These are phyloP conservation scores for Pythium vanterpoolii DNA, from an alignment of 352 stramenopile species.

Conservation along the genomic window DNA sequence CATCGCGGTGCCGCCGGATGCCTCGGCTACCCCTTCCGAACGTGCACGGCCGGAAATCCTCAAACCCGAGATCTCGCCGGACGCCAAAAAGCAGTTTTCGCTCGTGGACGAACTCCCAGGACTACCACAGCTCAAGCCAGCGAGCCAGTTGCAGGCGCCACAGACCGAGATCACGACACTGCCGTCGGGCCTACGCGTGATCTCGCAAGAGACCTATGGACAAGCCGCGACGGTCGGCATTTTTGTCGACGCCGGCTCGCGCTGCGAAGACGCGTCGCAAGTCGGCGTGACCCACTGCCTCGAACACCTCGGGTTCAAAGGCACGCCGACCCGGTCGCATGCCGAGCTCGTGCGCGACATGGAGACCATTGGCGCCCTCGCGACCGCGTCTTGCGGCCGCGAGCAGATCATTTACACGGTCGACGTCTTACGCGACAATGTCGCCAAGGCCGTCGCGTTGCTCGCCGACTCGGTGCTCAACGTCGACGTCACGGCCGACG, in stretches of 20 bases:
- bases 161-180: constrained; percentile 92
- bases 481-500: constrained; percentile 70
- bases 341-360: constrained; percentile 88
- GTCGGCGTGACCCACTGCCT: constrained; percentile 92
- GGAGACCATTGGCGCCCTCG: constrained; percentile 91
- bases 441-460: constrained; percentile 87
- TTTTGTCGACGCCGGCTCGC: constrained; percentile 91
- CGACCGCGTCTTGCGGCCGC: constrained; percentile 87
- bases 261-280: constrained; percentile 68
- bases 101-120: constrained; percentile 58
- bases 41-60: constrained; percentile 42
- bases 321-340: constrained; percentile 79
- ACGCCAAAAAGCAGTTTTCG: constrained; percentile 48
- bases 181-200: constrained; percentile 93
- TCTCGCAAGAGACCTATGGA: constrained; percentile 96
- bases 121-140: constrained; percentile 78
- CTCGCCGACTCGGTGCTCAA: constrained; percentile 88
- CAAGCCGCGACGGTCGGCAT: constrained; percentile 94
- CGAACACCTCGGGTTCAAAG: constrained; percentile 96
- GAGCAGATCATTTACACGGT: constrained; percentile 98
- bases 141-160: constrained; percentile 79
- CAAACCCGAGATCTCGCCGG: constrained; percentile 35
- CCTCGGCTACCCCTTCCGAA: neutral
- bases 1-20: constrained; percentile 16
- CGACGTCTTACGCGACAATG: constrained; percentile 94